Evolutionary conservation across 2,329 filamentous ascomycete species (phyloP).

Genomic region (Simplicillium sp.): DNA sequence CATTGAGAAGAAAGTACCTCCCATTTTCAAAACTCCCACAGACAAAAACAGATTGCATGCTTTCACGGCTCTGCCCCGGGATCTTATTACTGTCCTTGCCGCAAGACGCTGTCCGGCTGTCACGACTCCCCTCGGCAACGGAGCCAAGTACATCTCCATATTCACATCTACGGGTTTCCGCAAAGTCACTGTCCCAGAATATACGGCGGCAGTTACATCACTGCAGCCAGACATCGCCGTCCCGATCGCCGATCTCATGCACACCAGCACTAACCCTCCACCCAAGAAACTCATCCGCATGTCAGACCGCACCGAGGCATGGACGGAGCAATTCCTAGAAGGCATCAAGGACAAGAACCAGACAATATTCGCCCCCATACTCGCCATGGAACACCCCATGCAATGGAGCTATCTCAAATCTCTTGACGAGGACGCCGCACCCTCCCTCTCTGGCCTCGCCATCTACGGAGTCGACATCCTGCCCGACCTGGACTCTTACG

Average conservation of each 20-base stretch:
- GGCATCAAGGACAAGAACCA: constrained; percentile 16
- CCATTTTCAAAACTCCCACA: constrained; percentile 33
- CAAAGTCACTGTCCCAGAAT: constrained; percentile 58
- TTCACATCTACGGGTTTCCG: constrained; percentile 83
- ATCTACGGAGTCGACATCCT: constrained; percentile 68
- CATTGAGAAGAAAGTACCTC: constrained; percentile 42
- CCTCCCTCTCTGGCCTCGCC: constrained; percentile 57
- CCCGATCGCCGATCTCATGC: constrained; percentile 61
- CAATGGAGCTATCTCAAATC: constrained; percentile 75
- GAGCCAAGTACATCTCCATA: constrained; percentile 61
- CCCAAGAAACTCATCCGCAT: constrained; percentile 73
- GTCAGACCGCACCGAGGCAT: constrained; percentile 75
- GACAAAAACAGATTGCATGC: constrained; percentile 54
- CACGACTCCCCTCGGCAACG: constrained; percentile 59
- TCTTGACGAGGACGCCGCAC: constrained; percentile 53
- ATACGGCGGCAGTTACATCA: constrained; percentile 52
- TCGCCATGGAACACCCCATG: constrained; percentile 64
- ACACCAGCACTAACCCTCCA: constrained; percentile 41
- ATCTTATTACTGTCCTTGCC: constrained; percentile 61
- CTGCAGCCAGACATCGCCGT: constrained; percentile 74
- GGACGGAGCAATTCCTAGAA: constrained; percentile 60
- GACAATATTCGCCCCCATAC: constrained; percentile 52
- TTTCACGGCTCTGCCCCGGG: constrained; percentile 65
- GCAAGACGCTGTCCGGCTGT: constrained; percentile 72
- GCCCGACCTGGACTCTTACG: constrained; percentile 49